A percentile compares a stretch with the other conserved stretches of the same genome.
phyloP scores from a whole-genome alignment of 257 asterid genomes.

The Nicotiana tabacum region DNA sequence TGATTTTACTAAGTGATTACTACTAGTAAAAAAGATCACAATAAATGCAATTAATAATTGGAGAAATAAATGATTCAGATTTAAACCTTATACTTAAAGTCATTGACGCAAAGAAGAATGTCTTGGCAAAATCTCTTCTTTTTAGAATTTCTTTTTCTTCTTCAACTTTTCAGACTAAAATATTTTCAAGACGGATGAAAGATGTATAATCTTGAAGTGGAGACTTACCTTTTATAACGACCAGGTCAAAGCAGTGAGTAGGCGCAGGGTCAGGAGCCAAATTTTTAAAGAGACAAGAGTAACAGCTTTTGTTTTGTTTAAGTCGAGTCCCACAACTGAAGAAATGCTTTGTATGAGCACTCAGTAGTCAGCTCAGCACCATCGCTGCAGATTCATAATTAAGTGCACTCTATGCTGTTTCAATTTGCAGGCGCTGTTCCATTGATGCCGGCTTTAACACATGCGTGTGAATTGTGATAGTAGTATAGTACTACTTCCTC shows the following conservation, averaged over 20 bases:
- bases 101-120: too few species aligned
- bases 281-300: background rate
- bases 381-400: background rate
- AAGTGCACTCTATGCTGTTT: background rate
- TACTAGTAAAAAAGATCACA: too few species aligned
- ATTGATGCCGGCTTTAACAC: background rate
- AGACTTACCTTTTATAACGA: background rate
- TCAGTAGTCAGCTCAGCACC: slow-evolving; percentile 6
- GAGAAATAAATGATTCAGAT: too few species aligned
- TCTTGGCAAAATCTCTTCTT: background rate
- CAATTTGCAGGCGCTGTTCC: background rate
- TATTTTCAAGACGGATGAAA: background rate
- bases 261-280: background rate
- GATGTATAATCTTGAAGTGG: background rate
- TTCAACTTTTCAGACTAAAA: background rate
- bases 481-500: background rate
- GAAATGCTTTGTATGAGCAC: background rate
- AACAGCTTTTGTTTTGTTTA: slow-evolving; percentile 3
- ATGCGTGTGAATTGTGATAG: background rate
- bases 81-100: too few species aligned
- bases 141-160: background rate
- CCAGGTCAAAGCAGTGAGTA: background rate
- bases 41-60: too few species aligned
- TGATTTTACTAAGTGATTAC: too few species aligned
- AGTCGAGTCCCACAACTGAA: slow-evolving; percentile 6